These are phyloP conservation scores for Hypoxylon sp. DNA, from an alignment of 2,329 filamentous ascomycete genomes.

Conservation along the genomic window DNA sequence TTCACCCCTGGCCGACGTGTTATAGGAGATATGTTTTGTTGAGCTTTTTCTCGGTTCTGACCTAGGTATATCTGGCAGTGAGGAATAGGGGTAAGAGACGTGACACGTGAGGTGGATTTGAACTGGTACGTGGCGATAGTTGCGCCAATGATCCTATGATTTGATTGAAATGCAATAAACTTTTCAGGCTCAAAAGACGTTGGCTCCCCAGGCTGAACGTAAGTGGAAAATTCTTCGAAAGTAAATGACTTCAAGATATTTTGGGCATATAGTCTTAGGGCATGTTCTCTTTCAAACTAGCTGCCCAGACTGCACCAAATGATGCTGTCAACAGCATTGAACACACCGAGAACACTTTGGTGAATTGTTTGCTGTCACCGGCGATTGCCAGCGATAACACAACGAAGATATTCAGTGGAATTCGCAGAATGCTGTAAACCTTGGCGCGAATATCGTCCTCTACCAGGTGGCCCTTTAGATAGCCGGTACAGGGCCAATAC, in stretches of 20 bases:
- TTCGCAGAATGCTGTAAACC: slow-evolving; percentile 70
- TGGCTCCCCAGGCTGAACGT: neutral
- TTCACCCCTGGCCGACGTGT: neutral
- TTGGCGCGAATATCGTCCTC: slow-evolving; percentile 67
- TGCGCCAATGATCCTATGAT: neutral
- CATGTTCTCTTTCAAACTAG: slow-evolving; percentile 48
- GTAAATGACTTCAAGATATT: neutral
- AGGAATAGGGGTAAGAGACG: neutral
- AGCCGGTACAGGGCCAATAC: slow-evolving; percentile 70
- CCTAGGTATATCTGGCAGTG: neutral
- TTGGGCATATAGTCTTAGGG: slow-evolving; percentile 35
- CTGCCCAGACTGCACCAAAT: slow-evolving; percentile 48
- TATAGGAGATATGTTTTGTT: too few species aligned
- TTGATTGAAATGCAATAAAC: neutral
- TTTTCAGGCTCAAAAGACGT: neutral
- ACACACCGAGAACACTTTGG: slow-evolving; percentile 49
- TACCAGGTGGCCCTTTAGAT: slow-evolving; percentile 61
- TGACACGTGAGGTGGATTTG: neutral
- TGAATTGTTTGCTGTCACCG: slow-evolving; percentile 54
- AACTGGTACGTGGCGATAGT: neutral
- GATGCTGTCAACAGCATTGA: slow-evolving; percentile 51
- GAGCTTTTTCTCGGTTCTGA: too few species aligned
- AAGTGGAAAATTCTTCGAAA: neutral
- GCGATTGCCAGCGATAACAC: slow-evolving; percentile 63
- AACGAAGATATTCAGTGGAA: slow-evolving; percentile 62